Conservation (phyloP, 148 eudicot species). For the Amaranthus hypochondriacus region DNA sequence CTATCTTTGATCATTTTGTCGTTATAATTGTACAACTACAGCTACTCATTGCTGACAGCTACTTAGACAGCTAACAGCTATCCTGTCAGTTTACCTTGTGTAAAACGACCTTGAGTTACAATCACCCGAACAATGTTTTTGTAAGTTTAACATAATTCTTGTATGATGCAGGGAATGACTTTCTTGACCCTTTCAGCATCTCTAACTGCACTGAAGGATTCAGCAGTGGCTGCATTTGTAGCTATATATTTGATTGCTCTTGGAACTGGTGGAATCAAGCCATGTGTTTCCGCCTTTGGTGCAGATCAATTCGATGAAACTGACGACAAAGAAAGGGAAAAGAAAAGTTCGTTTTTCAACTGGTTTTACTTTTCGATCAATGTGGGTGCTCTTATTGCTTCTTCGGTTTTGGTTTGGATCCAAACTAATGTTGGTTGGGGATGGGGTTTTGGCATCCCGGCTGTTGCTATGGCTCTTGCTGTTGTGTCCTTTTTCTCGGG, state of each 20-base stretch:
- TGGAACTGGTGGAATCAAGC: constrained; percentile 60
- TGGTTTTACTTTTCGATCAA: constrained; percentile 54
- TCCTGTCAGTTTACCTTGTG: too few relatives aligned
- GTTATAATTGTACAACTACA: neutral
- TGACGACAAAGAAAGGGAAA: constrained; percentile 37
- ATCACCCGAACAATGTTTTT: too few relatives aligned
- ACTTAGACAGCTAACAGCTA: too few relatives aligned
- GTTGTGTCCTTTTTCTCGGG: constrained; percentile 46
- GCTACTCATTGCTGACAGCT: too few relatives aligned
- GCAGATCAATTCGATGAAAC: constrained; percentile 57
- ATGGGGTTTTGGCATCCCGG: constrained; percentile 57
- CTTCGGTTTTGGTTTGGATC: constrained; percentile 46
- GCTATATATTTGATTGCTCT: constrained; percentile 49
- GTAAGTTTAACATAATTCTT: neutral
- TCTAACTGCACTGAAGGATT: constrained; percentile 29
- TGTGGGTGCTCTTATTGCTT: constrained; percentile 57
- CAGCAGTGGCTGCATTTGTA: constrained; percentile 22
- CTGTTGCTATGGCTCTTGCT: constrained; percentile 52
- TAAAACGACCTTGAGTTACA: too few relatives aligned
- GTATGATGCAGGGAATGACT: constrained; percentile 39
- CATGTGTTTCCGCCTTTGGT: constrained; percentile 60
- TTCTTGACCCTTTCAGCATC: constrained; percentile 49
- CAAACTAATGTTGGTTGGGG: constrained; percentile 58
- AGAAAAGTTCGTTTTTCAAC: constrained; percentile 49
- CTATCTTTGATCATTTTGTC: neutral